phyloP scores from a whole-genome alignment of 108 stramenopile genomes.

The Nitzschia inconspicua region DNA sequence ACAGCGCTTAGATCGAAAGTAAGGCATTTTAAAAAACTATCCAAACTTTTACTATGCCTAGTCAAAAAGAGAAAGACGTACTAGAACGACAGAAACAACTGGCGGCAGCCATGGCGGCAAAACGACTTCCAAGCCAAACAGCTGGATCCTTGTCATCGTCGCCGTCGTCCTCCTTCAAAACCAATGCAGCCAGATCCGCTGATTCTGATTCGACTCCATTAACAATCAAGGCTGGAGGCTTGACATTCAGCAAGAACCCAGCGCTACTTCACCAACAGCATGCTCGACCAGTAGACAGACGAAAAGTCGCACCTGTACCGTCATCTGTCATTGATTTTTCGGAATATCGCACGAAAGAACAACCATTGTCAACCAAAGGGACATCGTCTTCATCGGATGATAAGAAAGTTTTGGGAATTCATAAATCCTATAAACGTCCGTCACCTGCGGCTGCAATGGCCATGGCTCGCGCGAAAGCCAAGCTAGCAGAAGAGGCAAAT shows the following conservation, averaged over 20 bases:
- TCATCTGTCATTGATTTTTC: constrained; percentile 1
- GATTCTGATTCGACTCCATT: background rate
- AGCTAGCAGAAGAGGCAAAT: no score
- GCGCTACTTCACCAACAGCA: no score
- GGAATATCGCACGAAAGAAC: background rate
- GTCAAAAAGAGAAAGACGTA: constrained; percentile 25
- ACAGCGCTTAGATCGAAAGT: no score
- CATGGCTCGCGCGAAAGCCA: constrained; percentile 25
- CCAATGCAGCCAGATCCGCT: background rate
- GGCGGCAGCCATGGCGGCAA: constrained; percentile 4
- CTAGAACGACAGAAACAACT: constrained; percentile 20
- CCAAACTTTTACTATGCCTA: no score
- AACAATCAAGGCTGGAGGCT: background rate
- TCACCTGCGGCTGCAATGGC: constrained; percentile 23
- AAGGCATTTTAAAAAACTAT: no score
- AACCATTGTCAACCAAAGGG: background rate
- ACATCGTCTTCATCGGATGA: background rate
- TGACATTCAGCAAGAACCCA: no score
- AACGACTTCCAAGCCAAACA: constrained; percentile 2
- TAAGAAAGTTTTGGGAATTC: constrained; percentile 6
- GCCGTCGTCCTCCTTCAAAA: background rate
- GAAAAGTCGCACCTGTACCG: background rate
- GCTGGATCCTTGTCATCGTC: background rate
- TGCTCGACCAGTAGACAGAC: no score
- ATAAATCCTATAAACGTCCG: constrained; percentile 17